These are phyloP conservation scores for Colletotrichum sp. DNA, from an alignment of 2,329 filamentous ascomycete species.

Conservation along the genomic window DNA sequence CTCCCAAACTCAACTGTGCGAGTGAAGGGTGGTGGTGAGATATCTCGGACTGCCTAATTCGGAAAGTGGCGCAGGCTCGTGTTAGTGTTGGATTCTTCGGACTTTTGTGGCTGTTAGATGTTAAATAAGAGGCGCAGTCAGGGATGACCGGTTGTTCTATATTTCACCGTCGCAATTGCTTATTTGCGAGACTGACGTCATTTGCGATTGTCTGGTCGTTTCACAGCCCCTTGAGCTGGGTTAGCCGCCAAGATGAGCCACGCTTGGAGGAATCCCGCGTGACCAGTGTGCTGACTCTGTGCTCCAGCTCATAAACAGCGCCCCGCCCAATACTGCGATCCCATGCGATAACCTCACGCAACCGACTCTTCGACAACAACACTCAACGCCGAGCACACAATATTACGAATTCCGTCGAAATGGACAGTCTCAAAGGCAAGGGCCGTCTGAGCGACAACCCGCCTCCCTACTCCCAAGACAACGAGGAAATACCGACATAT, in stretches of 20 bases:
- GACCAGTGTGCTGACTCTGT: neutral
- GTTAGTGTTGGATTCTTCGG: neutral
- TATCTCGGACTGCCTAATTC: neutral
- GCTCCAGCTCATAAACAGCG: neutral
- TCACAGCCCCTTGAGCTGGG: neutral
- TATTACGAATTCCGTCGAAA: neutral
- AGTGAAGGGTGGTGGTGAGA: neutral
- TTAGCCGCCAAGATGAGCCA: neutral
- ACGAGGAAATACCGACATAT: neutral
- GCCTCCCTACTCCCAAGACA: neutral
- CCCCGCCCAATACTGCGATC: neutral
- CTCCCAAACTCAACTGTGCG: neutral
- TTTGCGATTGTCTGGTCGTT: neutral
- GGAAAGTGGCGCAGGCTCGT: neutral
- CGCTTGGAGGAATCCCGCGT: neutral
- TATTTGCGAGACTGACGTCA: neutral
- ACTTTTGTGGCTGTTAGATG: neutral
- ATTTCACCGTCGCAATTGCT: neutral
- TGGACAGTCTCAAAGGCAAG: neutral
- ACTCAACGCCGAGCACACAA: fast-evolving
- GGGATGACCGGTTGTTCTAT: neutral
- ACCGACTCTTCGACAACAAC: neutral
- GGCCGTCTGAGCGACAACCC: neutral
- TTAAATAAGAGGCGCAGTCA: neutral
- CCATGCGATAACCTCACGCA: neutral